Evolutionary conservation across 352 stramenopile species (phyloP).

Genomic region (Elongisporangium prolatum): DNA sequence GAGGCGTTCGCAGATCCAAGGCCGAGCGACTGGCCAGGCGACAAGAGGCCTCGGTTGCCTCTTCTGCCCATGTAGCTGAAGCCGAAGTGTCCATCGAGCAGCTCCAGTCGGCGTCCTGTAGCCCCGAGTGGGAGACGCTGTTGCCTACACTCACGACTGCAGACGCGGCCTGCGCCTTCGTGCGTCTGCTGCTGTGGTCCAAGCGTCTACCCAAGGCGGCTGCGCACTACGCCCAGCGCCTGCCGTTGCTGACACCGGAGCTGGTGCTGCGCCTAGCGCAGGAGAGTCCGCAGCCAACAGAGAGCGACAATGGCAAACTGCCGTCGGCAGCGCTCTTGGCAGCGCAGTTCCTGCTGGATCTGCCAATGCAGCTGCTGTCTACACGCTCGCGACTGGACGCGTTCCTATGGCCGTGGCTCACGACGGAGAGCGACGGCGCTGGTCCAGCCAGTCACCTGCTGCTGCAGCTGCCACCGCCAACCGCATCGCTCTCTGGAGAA

Average conservation of each 20-base stretch:
- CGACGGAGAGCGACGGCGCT: background rate
- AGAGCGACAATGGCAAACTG: background rate
- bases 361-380: conserved; percentile 25
- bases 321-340: conserved; percentile 15
- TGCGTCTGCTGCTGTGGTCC: conserved; percentile 32
- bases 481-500: conserved; percentile 2
- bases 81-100: conserved; percentile 6
- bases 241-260: conserved; percentile 26
- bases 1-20: conserved; percentile 41
- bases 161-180: conserved; percentile 18
- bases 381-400: conserved; percentile 27
- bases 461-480: conserved; percentile 3
- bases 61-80: background rate
- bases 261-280: conserved; percentile 16
- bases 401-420: conserved; percentile 63
- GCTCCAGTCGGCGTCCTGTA: conserved; percentile 19
- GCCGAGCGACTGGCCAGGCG: conserved; percentile 35
- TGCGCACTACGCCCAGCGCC: conserved; percentile 62
- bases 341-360: conserved; percentile 58
- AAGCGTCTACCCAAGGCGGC: conserved; percentile 40
- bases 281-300: background rate
- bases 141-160: conserved; percentile 26
- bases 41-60: conserved; percentile 2
- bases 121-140: conserved; percentile 49
- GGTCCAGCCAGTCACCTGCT: conserved; percentile 11